Evolutionary conservation across 345 rosid species (phyloP).

Genomic region (Bruguiera gymnorhiza): DNA sequence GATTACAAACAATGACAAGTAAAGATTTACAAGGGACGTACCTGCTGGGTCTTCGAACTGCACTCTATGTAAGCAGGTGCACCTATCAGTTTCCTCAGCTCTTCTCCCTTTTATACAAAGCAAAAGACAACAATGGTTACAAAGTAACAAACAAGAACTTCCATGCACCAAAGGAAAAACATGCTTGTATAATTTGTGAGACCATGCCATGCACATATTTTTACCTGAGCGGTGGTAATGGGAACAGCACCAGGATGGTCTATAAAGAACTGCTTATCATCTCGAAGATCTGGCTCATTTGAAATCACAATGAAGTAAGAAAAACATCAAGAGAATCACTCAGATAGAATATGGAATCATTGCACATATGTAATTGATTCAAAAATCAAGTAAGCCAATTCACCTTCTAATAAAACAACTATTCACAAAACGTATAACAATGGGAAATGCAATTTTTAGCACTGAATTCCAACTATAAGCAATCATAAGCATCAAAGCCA

Average conservation of each 20-base stretch:
- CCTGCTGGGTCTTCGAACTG: conserved; percentile 94
- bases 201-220: neutral
- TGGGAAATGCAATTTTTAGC: no score
- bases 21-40: conserved; percentile 10
- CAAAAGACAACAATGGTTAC: neutral
- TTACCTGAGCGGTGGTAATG: conserved; percentile 30
- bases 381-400: neutral
- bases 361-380: neutral
- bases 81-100: conserved; percentile 77
- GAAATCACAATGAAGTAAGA: neutral
- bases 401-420: neutral
- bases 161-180: neutral
- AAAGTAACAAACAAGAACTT: neutral
- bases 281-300: conserved; percentile 28
- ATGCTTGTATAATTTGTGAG: neutral
- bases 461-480: no score
- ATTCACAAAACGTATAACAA: no score
- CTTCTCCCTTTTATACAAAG: conserved; percentile 69
- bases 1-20: neutral
- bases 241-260: conserved; percentile 39
- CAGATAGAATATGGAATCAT: neutral
- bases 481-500: no score
- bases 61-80: conserved; percentile 89
- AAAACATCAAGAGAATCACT: neutral
- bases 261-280: conserved; percentile 33